Base-by-base conservation (phyloP, 2,329 filamentous ascomycete genomes). In the Penicillium sp. region DNA sequence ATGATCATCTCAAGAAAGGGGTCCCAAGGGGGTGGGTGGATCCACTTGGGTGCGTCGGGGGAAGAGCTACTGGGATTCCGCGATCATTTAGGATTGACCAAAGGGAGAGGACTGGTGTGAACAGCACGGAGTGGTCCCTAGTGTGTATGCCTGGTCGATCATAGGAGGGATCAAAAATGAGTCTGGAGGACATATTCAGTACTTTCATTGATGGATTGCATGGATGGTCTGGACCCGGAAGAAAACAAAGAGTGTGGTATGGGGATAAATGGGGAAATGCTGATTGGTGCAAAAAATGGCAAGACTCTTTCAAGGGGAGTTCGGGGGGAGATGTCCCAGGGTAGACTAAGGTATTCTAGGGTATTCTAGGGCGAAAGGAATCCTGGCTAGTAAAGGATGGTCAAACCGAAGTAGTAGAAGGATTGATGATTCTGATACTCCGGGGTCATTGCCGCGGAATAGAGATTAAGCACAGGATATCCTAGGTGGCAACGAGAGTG, bases 11-110 rank as follows among this genome's bases (percentile, higher is more conserved):
- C 34, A 14, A 50, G 55, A 50, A 50, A 40, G 42, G 23, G 42
- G 28, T 37, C 14, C 56, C 56, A 48, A 31, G 47, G 29, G 29
- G 34, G 24, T 18, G 54, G 56, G 37, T 51, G 18, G 39, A 51
- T 48, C 59, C 59, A 61, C 59, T 59, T 55, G 18, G 51, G 16
- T 46, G 53, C 31, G 45, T 34, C 59, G 57, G 59, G 59, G 59
- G 36, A 34, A 23, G 21, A 48, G 11, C n/a, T 19, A 5, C 8
- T 45, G 42, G 40, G 42, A n/a, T 31, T 45, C 42, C 42, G 42
- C n/a, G 28, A 19, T 23, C 21, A 14, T 16, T 24, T 21, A 7
- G 34, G 34, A 37, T 37, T 24, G 37, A 11, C n/a, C 24, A 42
- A 42, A 24, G 37, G 21, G 37, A 24, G 21, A 37, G 16, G n/a